phyloP scores from a whole-genome alignment of 331 rosid genomes.

The Phaseolus coccineus region DNA sequence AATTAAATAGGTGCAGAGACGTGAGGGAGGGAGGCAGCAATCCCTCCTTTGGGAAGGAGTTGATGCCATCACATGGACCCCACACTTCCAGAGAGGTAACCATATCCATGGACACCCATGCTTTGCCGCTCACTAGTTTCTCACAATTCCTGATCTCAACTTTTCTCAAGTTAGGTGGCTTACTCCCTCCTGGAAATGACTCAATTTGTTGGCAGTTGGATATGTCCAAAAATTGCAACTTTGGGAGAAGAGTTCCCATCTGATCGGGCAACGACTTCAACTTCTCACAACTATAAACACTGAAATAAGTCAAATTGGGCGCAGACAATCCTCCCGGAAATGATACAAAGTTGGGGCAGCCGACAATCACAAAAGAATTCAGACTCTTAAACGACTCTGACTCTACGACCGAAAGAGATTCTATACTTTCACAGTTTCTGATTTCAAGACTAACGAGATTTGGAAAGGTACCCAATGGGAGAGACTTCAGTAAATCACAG shows the following conservation, averaged over 20 bases:
- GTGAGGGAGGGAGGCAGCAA: background rate
- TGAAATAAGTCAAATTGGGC: background rate
- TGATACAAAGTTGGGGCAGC: background rate
- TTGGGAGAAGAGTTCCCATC: no score
- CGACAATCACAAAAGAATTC: background rate
- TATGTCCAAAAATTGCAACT: no score
- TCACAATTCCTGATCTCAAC: no score
- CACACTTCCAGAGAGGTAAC: background rate
- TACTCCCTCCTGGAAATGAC: no score
- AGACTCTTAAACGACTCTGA: background rate
- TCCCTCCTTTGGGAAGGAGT: background rate
- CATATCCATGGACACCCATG: background rate
- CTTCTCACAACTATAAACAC: no score
- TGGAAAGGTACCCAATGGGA: background rate
- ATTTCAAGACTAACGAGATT: background rate
- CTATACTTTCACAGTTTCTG: background rate
- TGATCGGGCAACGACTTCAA: no score
- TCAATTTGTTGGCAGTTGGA: no score
- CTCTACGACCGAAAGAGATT: background rate
- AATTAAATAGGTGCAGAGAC: background rate
- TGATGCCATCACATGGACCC: conserved; percentile 4
- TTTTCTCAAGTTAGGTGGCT: no score
- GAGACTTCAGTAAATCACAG: background rate
- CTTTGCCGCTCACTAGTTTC: no score
- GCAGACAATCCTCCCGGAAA: background rate